Base-by-base conservation (phyloP, 2,329 filamentous ascomycete species). In the Ophiostoma australiae region DNA sequence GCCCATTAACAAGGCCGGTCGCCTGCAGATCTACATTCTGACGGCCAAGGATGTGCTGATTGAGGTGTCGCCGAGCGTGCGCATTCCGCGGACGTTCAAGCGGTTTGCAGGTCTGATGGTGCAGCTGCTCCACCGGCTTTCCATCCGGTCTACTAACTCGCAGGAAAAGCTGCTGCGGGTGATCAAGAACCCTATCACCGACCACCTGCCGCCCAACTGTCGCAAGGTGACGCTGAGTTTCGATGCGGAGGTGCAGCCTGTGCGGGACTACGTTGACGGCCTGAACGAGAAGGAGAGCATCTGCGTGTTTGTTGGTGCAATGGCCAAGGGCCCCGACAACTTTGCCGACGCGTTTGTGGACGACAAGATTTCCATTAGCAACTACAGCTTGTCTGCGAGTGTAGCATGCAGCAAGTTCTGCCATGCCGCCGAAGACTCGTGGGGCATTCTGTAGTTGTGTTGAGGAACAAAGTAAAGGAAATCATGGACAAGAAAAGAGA, bases 361-460 rank as follows among this genome's bases (percentile, higher is more conserved):
- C 78, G 95, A 99, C 82, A 92, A 96, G 78, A 98, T 99, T 78
- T 93, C 91, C 76, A 98, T 99, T 83, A 98, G 94, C 85, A 97
- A 97, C 81, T 99, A 92, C 86, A 97, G 94, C 78, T 86, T 99
- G 74, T 97, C 93, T 78, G 95, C 95, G 73, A 98, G 94, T 83
- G 95, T 99, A 73, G 94, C 95, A 63, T 99, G 95, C 86, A 97
- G 94, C 88, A 99, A 98, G 81, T 98, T 99, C 85, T 98, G 95
- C 82, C 95, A 99, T 81, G 95, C 94, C 58, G 94, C 94, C 63
- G 95, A 99, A 82, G 95, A 99, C 80, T 90, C 91, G 48, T 99
- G 95, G 95, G 89, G 92, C 78, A 91, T 99, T 76, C 87, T 97
- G 77, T 99, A 89, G 35, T 15, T 65, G 63, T 7, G 37, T 39